These are phyloP conservation scores for Chenopodium quinoa DNA, from an alignment of 148 eudicot genomes.

Conservation along the genomic window DNA sequence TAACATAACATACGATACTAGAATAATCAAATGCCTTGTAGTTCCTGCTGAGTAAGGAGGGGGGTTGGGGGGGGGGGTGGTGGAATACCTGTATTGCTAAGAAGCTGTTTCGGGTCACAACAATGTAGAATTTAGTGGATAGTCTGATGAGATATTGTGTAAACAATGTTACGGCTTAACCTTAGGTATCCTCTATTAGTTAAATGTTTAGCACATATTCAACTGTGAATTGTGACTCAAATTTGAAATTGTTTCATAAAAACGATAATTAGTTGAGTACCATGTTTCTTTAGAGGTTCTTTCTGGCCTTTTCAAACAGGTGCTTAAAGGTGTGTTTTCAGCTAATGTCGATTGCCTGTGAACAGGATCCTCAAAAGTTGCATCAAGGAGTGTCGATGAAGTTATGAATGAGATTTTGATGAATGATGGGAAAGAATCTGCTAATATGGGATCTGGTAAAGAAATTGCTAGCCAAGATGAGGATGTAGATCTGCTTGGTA, in stretches of 20 bases:
- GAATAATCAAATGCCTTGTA: background rate
- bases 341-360: conserved; percentile 25
- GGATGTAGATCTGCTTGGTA: conserved; percentile 38
- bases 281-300: background rate
- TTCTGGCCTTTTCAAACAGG: background rate
- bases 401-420: conserved; percentile 54
- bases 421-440: conserved; percentile 48
- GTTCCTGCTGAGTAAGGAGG: background rate
- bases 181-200: no score
- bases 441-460: conserved; percentile 21
- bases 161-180: no score
- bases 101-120: background rate
- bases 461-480: conserved; percentile 32
- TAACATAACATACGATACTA: background rate
- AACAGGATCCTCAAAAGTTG: conserved; percentile 61
- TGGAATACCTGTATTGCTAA: background rate
- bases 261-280: background rate
- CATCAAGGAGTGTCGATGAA: conserved; percentile 60
- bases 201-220: no score
- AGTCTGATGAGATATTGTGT: background rate
- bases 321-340: conserved; percentile 9
- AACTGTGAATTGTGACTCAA: no score
- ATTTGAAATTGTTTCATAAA: no score
- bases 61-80: no score
- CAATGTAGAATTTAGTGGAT: background rate